A percentile compares a stretch with the other conserved stretches of the same genome.
phyloP scores from a whole-genome alignment of 305 asterid species.

The Ajuga reptans region DNA sequence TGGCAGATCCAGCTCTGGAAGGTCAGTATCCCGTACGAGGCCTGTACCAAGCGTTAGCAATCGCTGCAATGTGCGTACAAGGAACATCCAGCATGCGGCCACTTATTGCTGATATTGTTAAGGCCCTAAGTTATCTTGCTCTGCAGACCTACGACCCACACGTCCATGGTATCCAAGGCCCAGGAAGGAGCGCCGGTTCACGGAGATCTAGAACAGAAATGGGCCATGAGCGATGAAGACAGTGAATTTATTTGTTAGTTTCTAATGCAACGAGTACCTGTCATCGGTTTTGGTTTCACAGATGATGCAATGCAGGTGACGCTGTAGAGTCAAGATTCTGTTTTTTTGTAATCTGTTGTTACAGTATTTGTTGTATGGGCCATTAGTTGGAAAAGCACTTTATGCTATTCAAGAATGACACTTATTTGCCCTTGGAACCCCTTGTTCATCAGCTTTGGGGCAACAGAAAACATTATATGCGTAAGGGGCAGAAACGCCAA shows the following conservation, averaged over 20 bases:
- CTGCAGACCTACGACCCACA: conserved; percentile 48
- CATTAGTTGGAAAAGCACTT: conserved; percentile 49
- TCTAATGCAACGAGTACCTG: neutral
- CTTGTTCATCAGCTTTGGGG: conserved; percentile 64
- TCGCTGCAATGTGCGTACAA: conserved; percentile 87
- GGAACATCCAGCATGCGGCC: conserved; percentile 74
- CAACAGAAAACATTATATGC: too few species aligned
- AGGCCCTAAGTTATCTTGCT: conserved; percentile 64
- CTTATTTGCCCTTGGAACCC: conserved; percentile 43
- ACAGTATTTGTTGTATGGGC: conserved; percentile 70
- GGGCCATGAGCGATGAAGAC: neutral
- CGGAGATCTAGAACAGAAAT: conserved; percentile 11
- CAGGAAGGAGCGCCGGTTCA: conserved; percentile 16
- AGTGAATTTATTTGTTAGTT: neutral
- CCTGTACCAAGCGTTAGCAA: conserved; percentile 72
- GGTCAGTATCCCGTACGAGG: conserved; percentile 63
- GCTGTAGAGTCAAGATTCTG: neutral
- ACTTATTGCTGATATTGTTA: conserved; percentile 53
- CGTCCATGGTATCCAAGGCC: conserved; percentile 23
- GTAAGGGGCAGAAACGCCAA: neutral
- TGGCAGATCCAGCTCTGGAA: conserved; percentile 70
- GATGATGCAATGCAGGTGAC: conserved; percentile 11
- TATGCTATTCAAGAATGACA: conserved; percentile 30
- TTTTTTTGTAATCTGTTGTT: neutral
- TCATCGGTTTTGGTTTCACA: conserved; percentile 21